A percentile compares a stretch with the other conserved stretches of the same genome.
These are phyloP conservation scores for Microbotryum violaceum DNA, from an alignment of 1,284 basidiomycete genomes.

Conservation along the genomic window DNA sequence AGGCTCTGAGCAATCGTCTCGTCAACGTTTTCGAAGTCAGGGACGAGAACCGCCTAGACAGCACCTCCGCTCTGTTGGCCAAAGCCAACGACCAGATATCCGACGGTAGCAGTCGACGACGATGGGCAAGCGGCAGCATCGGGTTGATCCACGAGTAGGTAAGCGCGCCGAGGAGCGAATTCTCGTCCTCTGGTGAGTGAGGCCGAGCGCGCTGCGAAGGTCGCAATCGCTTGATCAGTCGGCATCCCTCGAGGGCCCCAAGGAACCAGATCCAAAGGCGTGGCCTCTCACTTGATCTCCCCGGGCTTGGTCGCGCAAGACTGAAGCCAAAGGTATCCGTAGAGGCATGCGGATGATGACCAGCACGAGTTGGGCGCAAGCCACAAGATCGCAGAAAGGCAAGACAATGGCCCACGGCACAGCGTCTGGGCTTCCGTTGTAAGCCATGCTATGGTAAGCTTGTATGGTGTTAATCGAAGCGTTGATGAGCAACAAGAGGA, in stretches of 20 bases:
- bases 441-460: constrained; percentile 43
- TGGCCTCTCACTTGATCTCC: constrained; percentile 48
- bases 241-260: too few relatives aligned
- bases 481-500: constrained; percentile 45
- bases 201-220: constrained; percentile 9
- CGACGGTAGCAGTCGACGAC: not conserved
- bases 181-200: constrained; percentile 62
- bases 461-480: constrained; percentile 49
- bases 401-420: constrained; percentile 32
- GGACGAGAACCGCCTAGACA: constrained; percentile 12
- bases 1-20: constrained; percentile 56
- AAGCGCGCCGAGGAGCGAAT: constrained; percentile 67
- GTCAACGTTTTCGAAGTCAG: constrained; percentile 50
- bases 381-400: constrained; percentile 45
- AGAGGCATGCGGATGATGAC: constrained; percentile 54
- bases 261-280: not conserved
- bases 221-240: too few relatives aligned
- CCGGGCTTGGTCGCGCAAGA: constrained; percentile 42
- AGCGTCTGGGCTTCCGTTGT: not conserved
- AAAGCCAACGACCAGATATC: constrained; percentile 66
- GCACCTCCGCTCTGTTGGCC: constrained; percentile 49
- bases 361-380: constrained; percentile 44
- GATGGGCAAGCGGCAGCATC: constrained; percentile 45
- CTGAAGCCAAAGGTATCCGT: constrained; percentile 48
- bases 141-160: constrained; percentile 68